Percentiles rank a stretch among this genome's conserved stretches.
Conservation (phyloP, 495 filamentous ascomycete genomes). For the Apiosordaria backusii region DNA sequence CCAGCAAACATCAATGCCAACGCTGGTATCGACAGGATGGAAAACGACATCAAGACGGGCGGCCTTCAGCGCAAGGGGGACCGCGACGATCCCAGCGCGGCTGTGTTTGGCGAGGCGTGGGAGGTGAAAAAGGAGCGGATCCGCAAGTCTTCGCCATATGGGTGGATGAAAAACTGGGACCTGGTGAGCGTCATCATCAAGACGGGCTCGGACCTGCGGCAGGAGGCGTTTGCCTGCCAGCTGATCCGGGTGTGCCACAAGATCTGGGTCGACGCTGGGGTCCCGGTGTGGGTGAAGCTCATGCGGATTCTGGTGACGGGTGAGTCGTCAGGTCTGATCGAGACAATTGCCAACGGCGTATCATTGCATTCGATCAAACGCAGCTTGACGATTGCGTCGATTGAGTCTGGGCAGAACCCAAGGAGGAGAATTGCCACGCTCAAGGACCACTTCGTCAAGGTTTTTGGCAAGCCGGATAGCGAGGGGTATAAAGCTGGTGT, state of each 20-base stretch:
- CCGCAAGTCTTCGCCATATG: slow-evolving; percentile 68
- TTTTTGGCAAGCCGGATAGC: slow-evolving; percentile 61
- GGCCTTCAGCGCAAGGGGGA: slow-evolving; percentile 71
- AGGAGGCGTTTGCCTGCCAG: slow-evolving; percentile 77
- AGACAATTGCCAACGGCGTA: slow-evolving; percentile 77
- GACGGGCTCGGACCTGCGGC: slow-evolving; percentile 69
- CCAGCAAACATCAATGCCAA: slow-evolving; percentile 53
- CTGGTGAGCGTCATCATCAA: slow-evolving; percentile 76
- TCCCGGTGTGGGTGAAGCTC: slow-evolving; percentile 74
- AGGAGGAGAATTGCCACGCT: slow-evolving; percentile 66
- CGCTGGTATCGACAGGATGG: slow-evolving; percentile 72
- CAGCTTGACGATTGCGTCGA: slow-evolving; percentile 63
- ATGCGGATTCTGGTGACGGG: slow-evolving; percentile 79
- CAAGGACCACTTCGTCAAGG: slow-evolving; percentile 71
- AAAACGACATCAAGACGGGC: slow-evolving; percentile 75
- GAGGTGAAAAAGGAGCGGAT: slow-evolving; percentile 71
- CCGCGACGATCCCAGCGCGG: slow-evolving; percentile 74
- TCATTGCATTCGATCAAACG: slow-evolving; percentile 73
- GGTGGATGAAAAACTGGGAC: slow-evolving; percentile 78
- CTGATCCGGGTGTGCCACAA: slow-evolving; percentile 70
- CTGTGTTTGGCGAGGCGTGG: slow-evolving; percentile 77
- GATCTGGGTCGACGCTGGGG: slow-evolving; percentile 67
- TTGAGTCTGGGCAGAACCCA: slow-evolving; percentile 63
- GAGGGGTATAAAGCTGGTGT: slow-evolving; percentile 60
- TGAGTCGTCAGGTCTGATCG: slow-evolving; percentile 71